A percentile compares a stretch with the other conserved stretches of the same genome.
phyloP scores from a whole-genome alignment of 2,329 filamentous ascomycete species.

The Cladophialophora carrionii region DNA sequence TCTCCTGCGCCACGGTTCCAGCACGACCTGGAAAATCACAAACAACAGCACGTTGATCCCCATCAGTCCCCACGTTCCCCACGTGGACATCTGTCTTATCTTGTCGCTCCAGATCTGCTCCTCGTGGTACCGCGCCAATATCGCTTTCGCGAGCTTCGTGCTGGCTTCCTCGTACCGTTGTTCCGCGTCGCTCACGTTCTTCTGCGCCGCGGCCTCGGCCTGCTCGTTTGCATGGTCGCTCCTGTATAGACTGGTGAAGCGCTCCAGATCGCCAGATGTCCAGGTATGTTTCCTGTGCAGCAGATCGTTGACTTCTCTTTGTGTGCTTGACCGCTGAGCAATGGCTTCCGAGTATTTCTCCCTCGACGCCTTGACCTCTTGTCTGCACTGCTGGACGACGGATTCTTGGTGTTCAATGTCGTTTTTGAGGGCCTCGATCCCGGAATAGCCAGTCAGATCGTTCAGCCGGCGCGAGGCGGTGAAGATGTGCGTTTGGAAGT shows the following conservation, averaged over 20 bases:
- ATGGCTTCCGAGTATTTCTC: slow-evolving; percentile 81
- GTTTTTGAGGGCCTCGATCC: slow-evolving; percentile 81
- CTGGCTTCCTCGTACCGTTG: slow-evolving; percentile 76
- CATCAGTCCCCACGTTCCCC: slow-evolving; percentile 98
- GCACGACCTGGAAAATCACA: slow-evolving; percentile 79
- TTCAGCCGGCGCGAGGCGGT: slow-evolving; percentile 87
- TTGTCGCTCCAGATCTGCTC: slow-evolving; percentile 99
- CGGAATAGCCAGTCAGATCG: slow-evolving; percentile 89
- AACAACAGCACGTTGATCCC: slow-evolving; percentile 91
- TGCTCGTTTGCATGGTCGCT: slow-evolving; percentile 93
- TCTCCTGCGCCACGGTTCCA: slow-evolving; percentile 87
- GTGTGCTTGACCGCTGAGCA: slow-evolving; percentile 78
- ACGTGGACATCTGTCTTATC: slow-evolving; percentile 92
- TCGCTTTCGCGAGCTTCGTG: slow-evolving; percentile 75
- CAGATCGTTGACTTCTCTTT: slow-evolving; percentile 92
- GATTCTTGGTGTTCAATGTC: slow-evolving; percentile 71
- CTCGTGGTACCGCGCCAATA: slow-evolving; percentile 92
- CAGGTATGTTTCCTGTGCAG: slow-evolving; percentile 93
- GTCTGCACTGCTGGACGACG: slow-evolving; percentile 59
- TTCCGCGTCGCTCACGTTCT: slow-evolving; percentile 74
- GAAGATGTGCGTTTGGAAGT: slow-evolving; percentile 80
- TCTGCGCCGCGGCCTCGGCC: slow-evolving; percentile 72
- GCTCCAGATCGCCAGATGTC: slow-evolving; percentile 83
- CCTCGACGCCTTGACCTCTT: slow-evolving; percentile 71
- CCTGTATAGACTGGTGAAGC: slow-evolving; percentile 90